A percentile compares a stretch with the other conserved stretches of the same genome.
Conservation (phyloP, 1,139 yeast genomes). For the Sugiyamaella pinicola region DNA sequence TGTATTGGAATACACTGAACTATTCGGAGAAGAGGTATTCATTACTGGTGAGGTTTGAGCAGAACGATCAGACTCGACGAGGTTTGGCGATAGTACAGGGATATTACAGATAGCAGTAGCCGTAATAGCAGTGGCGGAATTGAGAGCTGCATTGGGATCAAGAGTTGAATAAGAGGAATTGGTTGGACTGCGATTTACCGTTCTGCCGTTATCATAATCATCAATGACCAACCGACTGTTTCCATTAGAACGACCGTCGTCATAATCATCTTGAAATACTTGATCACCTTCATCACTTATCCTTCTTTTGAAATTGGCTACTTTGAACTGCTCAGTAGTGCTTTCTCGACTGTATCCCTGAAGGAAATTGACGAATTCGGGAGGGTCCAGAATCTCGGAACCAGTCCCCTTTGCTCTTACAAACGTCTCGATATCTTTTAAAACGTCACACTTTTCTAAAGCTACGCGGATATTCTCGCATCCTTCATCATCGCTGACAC, state of each 20-base stretch:
- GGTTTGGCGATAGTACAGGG: conserved; percentile 18
- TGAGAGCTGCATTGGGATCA: not conserved
- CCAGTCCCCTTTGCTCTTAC: conserved; percentile 67
- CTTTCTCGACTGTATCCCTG: conserved; percentile 46
- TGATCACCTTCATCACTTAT: conserved; percentile 23
- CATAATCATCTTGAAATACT: conserved; percentile 18
- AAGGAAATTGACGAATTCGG: conserved; percentile 53
- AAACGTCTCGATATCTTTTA: conserved; percentile 60
- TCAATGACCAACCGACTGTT: not conserved
- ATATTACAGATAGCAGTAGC: conserved; percentile 3
- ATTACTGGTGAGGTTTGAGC: conserved; percentile 37
- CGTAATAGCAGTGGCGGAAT: not conserved
- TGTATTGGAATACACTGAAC: conserved; percentile 38
- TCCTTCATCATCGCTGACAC: conserved; percentile 76
- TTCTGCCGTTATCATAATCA: not conserved
- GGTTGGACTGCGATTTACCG: not conserved
- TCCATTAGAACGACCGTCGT: not conserved
- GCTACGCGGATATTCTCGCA: conserved; percentile 70
- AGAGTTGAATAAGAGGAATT: not conserved
- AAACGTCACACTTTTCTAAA: conserved; percentile 69
- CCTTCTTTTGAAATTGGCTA: conserved; percentile 40
- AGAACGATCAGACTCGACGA: conserved; percentile 26
- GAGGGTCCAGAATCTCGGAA: conserved; percentile 58
- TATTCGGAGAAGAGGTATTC: conserved; percentile 37
- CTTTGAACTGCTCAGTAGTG: conserved; percentile 33